phyloP scores from a whole-genome alignment of 306 rosid genomes.

The Spatholobus suberectus region DNA sequence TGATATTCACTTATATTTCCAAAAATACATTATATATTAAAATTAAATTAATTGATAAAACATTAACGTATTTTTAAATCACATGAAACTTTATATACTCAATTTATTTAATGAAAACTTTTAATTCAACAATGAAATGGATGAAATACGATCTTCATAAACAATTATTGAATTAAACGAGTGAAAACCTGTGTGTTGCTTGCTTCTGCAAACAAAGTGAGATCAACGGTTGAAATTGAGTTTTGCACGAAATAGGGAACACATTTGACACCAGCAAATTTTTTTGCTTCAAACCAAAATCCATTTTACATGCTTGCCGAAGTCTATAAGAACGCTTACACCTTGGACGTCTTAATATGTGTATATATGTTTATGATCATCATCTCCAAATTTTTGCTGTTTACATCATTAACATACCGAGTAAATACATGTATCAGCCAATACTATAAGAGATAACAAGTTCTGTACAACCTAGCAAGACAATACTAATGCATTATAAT shows the following conservation, averaged over 20 bases:
- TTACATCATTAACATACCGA: constrained; percentile 33
- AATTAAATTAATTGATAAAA: no score
- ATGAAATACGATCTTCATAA: no score
- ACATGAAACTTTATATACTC: no score
- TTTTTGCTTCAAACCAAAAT: neutral
- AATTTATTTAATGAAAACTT: no score
- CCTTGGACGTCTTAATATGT: neutral
- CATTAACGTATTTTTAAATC: no score
- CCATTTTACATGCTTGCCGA: neutral
- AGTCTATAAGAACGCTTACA: neutral
- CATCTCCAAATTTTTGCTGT: constrained; percentile 12
- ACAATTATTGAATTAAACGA: no score
- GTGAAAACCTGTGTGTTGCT: no score
- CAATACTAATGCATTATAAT: constrained; percentile 17
- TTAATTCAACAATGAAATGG: no score
- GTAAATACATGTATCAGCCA: constrained; percentile 34
- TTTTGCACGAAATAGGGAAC: neutral
- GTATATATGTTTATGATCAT: neutral
- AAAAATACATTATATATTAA: no score
- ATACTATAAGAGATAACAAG: constrained; percentile 26
- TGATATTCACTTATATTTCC: no score
- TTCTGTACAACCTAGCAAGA: constrained; percentile 50
- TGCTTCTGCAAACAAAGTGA: neutral
- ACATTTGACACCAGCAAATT: neutral
- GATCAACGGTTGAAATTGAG: neutral